Base-by-base conservation (phyloP, 2,329 filamentous ascomycete species). In the Diaporthe vexans region DNA sequence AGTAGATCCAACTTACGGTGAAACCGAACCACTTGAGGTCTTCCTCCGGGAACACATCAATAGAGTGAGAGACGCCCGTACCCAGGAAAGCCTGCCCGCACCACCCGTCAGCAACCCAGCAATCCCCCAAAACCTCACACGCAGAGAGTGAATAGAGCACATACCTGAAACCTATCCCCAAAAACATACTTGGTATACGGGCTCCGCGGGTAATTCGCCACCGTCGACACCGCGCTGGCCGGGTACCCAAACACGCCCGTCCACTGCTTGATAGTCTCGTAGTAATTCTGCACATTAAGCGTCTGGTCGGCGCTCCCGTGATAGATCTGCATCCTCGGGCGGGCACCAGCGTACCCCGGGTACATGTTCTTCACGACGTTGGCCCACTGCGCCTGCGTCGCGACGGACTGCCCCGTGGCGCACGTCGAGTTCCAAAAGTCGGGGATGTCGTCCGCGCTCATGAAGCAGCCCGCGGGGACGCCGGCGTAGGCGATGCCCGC, bases 201-300 rank as follows among this genome's bases (percentile, higher is more conserved):
- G 21, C 61, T 67, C 26, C 46, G 43, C 26, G 61, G 61, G 9
- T n/a, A 51, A 43, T 67, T 51, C 13, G 26, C 43, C 29, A 9
- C 21, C 0, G 26, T 51, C 61, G 61, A 51, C 10, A 65, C 40
- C 0, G 61, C 43, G 3, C 4, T 24, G 0, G 11, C 2, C n/a
- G 61, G 19, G 29, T 37, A 81, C 11, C 86, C 87, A 71, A 88
- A 85, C 1, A 90, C 84, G 24, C 83, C 85, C 0, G 86, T 84
- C 88, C 88, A 90, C 81, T 89, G 84, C 83, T 90, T 89, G 78
- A 89, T 86, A 69, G 86, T 86, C 82, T 91, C 90, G 52, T 87
- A 79, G 79, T 89, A 90, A 81, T 91, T 91, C 77, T 85, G 84
- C 21, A 86, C 86, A 68, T 83, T 82, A 13, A 91, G 82, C 0